Base-by-base conservation (phyloP, 805 yeast species). In the Sugiyamaella valdiviana region DNA sequence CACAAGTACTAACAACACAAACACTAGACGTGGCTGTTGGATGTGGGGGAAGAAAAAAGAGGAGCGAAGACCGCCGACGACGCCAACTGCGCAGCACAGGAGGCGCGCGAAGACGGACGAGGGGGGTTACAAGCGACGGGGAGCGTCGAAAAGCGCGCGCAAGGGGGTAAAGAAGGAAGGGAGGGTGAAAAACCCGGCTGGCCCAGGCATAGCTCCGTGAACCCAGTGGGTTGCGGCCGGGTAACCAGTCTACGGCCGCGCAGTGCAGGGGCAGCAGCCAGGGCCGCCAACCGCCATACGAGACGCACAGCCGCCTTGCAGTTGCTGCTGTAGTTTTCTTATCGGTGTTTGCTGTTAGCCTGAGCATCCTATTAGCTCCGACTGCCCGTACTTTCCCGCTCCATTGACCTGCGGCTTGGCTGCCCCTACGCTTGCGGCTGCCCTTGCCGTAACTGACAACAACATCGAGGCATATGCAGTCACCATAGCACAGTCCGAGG, bases 41-140 rank as follows among this genome's bases (percentile, higher is more conserved):
- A n/a, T n/a, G n/a, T 39, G 42, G 26, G 35, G 19, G 46, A 9
- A 36, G 42, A 21, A 16, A 32, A 24, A 29, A 29, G 48, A 21
- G 43, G 32, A n/a, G 32, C n/a, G 32, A 26, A 4, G 32, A 10
- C 32, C 14, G 14, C 32, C 32, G 10, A 26, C 32, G 9, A 26
- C 32, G 32, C 32, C 3, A 26, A n/a, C 32, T 26, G 32, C 32
- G 32, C 32, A 26, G 14, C 32, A 26, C 32, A 26, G 14, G 14
- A 26, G 32, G 32, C 14, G 32, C 32, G 32, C 32, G 35, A 39
- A 45, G 39, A 38, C 41, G 9, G 42, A 4, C 23, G 46, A 35
- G 29, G 16, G 29, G 42, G 45, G 14, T 12, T 10, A 23, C 43
- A 20, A 24, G 45, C 40, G 22, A 36, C 26, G 19, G 29, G 12